Percentiles rank a stretch among this genome's conserved stretches.
These are phyloP conservation scores for Pyrrhoderma lamaoense DNA, from an alignment of 1,284 basidiomycete species.

Conservation along the genomic window DNA sequence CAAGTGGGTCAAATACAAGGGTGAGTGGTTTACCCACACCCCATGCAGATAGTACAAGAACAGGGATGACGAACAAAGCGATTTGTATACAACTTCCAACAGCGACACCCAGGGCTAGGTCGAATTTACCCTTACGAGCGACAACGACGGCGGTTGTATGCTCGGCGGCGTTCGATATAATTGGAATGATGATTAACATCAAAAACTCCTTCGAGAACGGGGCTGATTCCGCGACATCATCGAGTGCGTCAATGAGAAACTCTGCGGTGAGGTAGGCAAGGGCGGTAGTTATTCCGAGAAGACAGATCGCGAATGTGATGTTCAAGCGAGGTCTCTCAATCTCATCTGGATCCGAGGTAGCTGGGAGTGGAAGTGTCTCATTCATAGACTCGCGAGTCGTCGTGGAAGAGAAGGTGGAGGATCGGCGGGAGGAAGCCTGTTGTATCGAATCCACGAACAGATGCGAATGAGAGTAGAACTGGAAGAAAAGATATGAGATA, in stretches of 20 bases:
- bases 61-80: slow-evolving; percentile 56
- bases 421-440: slow-evolving; percentile 20
- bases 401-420: slow-evolving; percentile 27
- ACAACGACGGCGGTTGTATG: slow-evolving; percentile 62
- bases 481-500: slow-evolving; percentile 39
- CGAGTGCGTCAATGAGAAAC: slow-evolving; percentile 46
- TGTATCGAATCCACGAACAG: slow-evolving; percentile 42
- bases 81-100: slow-evolving; percentile 66
- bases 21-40: slow-evolving; percentile 42
- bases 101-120: slow-evolving; percentile 51
- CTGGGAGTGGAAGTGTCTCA: slow-evolving; percentile 15
- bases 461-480: slow-evolving; percentile 57
- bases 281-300: slow-evolving; percentile 35
- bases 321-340: slow-evolving; percentile 42
- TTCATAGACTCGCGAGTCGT: slow-evolving; percentile 22
- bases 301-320: slow-evolving; percentile 32
- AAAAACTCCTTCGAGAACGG: slow-evolving; percentile 51
- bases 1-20: slow-evolving; percentile 37
- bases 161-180: slow-evolving; percentile 61
- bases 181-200: slow-evolving; percentile 59
- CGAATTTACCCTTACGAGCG: slow-evolving; percentile 50
- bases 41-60: slow-evolving; percentile 33
- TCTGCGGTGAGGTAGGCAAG: slow-evolving; percentile 55
- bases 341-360: slow-evolving; percentile 29
- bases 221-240: slow-evolving; percentile 39